Evolutionary conservation across 768 basidiomycete species (phyloP), one percentile per base, ranked within the genome.

Genomic region (Xerocomus spinulosus): DNA sequence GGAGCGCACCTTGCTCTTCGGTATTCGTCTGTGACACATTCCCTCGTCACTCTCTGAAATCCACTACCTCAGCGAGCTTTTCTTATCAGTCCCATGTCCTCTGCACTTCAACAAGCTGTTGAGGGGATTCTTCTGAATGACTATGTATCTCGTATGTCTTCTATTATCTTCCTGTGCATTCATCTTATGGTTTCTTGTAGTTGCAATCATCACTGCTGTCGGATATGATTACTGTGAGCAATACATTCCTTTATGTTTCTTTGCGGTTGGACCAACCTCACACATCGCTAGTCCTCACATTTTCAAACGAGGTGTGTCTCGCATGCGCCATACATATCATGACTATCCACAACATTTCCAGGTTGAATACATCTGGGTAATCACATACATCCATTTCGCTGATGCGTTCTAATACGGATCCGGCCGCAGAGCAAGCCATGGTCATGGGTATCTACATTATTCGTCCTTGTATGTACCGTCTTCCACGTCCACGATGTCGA

Each of bases 321-420:
- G 3, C 30, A 10, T 28, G 26, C 0, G 15, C 36, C 9, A 5
- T 8, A 15, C 6, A 21, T 15, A 23, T 4, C 24, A 4, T 9
- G 2, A 1, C 15, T 7, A 9, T 9, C 9, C 2, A 28, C 26
- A 10, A 6, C 3, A 9, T 6, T n/a, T 15, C 15, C 18, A 48
- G 46, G 6, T 48, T n/a, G 39, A 48, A 28, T 42, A 48, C 5
- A 41, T 48, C 14, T 48, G 46, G 46, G 46, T 48, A 2, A 13
- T 15, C 1, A 6, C 17, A 18, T n/a, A n/a, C n/a, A n/a, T n/a
- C n/a, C n/a, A n/a, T n/a, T n/a, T n/a, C n/a, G n/a, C n/a, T 15
- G 13, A 3, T 12, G 34, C 23, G 15, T 17, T 14, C 3, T 14
- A 26, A 8, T n/a, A 8, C n/a, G 14, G 5, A 8, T 14, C 34